Evolutionary conservation across 2,329 filamentous ascomycete species (phyloP).

Genomic region (Cercospora citrullina): DNA sequence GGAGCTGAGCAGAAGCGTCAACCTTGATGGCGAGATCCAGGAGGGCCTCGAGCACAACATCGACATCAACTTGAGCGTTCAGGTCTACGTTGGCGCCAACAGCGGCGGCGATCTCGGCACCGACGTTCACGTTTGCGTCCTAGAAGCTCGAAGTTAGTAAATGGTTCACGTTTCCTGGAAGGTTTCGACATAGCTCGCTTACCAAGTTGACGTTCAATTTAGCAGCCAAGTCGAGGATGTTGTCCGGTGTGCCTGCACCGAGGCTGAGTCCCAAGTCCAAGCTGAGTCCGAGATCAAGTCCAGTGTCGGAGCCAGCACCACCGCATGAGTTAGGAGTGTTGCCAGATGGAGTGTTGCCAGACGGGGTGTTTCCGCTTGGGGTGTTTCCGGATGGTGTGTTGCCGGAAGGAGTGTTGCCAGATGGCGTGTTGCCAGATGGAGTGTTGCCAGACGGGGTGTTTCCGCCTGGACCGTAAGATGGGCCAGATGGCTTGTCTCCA

Average conservation of each 20-base stretch:
- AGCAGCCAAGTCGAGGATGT: constrained; percentile 1
- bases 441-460: not conserved
- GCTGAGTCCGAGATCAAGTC: not conserved
- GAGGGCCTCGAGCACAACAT: not conserved
- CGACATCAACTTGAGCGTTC: not conserved
- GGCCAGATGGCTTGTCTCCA: too few relatives aligned
- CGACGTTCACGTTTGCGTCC: not conserved
- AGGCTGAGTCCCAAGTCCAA: not conserved
- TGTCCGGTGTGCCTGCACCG: not conserved
- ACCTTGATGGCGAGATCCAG: not conserved
- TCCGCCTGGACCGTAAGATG: too few relatives aligned
- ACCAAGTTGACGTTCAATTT: not conserved
- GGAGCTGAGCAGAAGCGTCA: not conserved
- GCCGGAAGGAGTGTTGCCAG: not conserved
- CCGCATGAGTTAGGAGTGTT: not conserved
- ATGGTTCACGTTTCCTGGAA: not conserved
- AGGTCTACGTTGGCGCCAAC: not conserved
- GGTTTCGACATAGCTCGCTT: not conserved
- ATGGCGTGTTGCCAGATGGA: not conserved
- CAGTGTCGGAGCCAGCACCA: not conserved
- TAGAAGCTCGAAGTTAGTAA: not conserved
- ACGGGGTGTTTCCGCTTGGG: not conserved
- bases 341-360: not conserved
- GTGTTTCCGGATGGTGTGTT: not conserved
- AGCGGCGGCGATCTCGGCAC: not conserved